phyloP scores from a whole-genome alignment of 306 rosid species.

The Rosa multiflora region DNA sequence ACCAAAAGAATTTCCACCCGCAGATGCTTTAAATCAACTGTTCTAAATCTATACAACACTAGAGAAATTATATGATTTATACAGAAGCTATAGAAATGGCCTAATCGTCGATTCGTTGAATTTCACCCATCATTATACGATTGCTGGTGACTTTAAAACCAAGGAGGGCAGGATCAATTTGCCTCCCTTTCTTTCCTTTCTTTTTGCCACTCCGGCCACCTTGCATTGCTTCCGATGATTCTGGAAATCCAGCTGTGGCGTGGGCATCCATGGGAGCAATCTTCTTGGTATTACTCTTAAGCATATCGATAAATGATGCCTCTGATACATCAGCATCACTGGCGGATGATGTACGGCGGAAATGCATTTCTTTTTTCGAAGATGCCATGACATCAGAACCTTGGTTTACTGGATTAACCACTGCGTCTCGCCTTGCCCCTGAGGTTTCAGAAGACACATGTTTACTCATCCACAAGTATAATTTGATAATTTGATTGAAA shows the following conservation, averaged over 20 bases:
- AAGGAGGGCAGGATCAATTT: slow-evolving; percentile 58
- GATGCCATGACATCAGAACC: slow-evolving; percentile 29
- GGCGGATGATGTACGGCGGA: slow-evolving; percentile 35
- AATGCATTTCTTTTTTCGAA: slow-evolving; percentile 40
- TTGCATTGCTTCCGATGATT: slow-evolving; percentile 40
- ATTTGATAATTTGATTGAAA: neutral
- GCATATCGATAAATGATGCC: slow-evolving; percentile 61
- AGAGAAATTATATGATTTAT: neutral
- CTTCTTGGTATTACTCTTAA: slow-evolving; percentile 48
- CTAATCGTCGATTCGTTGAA: slow-evolving; percentile 53
- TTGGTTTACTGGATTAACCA: slow-evolving; percentile 27
- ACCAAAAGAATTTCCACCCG: slow-evolving; percentile 17
- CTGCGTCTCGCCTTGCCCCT: slow-evolving; percentile 42
- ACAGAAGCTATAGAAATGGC: neutral
- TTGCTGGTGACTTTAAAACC: slow-evolving; percentile 62
- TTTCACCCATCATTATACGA: slow-evolving; percentile 69
- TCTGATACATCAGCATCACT: slow-evolving; percentile 47
- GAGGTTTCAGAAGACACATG: slow-evolving; percentile 2
- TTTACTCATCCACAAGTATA: neutral
- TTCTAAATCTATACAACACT: slow-evolving; percentile 21
- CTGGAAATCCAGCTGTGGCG: slow-evolving; percentile 22
- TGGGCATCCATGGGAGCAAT: slow-evolving; percentile 34
- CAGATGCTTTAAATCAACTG: slow-evolving; percentile 18
- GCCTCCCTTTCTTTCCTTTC: slow-evolving; percentile 64
- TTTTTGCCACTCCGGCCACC: slow-evolving; percentile 48